Conservation (phyloP, 2,329 filamentous ascomycete species). For the Diaporthe vexans region DNA sequence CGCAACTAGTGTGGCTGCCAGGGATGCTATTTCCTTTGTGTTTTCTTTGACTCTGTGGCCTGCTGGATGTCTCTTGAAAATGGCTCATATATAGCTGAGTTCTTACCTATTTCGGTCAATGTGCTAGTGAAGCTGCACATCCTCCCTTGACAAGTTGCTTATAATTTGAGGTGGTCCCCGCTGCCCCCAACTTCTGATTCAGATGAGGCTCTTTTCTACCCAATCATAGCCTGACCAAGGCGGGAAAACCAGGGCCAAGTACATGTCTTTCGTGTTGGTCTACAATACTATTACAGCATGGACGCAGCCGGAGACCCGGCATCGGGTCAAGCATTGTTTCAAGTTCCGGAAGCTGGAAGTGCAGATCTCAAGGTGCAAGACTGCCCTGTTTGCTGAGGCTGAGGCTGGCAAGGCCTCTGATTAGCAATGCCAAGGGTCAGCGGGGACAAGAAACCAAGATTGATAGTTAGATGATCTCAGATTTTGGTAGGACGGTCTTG, state of each 20-base stretch:
- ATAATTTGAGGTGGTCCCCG: background rate
- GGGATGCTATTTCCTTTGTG: slow-evolving; percentile 46
- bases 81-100: background rate
- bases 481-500: background rate
- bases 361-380: slow-evolving; percentile 13
- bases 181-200: background rate
- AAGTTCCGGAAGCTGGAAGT: background rate
- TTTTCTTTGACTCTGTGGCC: slow-evolving; percentile 58
- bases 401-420: background rate
- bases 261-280: background rate
- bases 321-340: background rate
- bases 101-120: background rate
- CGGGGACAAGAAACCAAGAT: slow-evolving; percentile 2
- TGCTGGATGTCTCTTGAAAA: background rate
- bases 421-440: slow-evolving; percentile 21
- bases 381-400: background rate
- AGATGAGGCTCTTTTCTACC: background rate
- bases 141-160: background rate
- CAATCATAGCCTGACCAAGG: background rate
- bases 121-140: background rate
- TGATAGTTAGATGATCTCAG: background rate
- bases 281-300: too few relatives aligned
- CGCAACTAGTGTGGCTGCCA: background rate
- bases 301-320: background rate
- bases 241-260: background rate